Conservation (phyloP, 805 yeast species). For the Saccharomycopsis guyanensis region DNA sequence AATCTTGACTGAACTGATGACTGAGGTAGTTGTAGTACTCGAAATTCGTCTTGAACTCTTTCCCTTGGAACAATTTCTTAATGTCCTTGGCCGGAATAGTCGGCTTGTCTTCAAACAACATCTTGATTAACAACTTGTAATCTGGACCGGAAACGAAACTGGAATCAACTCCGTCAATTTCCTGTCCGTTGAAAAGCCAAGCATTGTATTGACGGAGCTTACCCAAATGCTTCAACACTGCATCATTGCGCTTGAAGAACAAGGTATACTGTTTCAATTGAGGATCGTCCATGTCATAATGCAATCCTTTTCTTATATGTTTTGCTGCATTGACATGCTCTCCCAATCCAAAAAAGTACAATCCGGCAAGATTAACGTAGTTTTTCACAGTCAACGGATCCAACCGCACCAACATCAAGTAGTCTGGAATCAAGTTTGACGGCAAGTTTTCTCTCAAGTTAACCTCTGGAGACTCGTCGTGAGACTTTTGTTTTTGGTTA, state of each 20-base stretch:
- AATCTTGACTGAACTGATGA: conserved; percentile 11
- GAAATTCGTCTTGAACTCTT: conserved; percentile 22
- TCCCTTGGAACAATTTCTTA: conserved; percentile 22
- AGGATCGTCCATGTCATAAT: conserved; percentile 65
- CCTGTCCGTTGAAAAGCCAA: conserved; percentile 28
- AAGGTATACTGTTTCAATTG: conserved; percentile 47
- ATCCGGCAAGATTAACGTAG: conserved; percentile 25
- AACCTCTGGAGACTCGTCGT: conserved; percentile 1
- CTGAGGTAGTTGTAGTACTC: conserved; percentile 20
- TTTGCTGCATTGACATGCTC: conserved; percentile 46
- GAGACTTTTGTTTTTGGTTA: conserved; percentile 10
- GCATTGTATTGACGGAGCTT: conserved; percentile 38
- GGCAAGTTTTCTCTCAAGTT: conserved; percentile 10
- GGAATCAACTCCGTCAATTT: conserved; percentile 33
- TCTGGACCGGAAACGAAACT: conserved; percentile 37
- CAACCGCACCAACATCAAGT: conserved; percentile 10
- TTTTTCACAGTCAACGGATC: conserved; percentile 14
- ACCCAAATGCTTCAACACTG: conserved; percentile 33
- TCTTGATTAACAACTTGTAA: background rate
- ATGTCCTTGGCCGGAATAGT: conserved; percentile 20
- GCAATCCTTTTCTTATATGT: conserved; percentile 59
- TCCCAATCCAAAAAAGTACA: conserved; percentile 44
- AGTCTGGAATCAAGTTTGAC: conserved; percentile 15
- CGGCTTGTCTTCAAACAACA: conserved; percentile 15
- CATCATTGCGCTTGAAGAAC: conserved; percentile 29